Evolutionary conservation across 2,329 filamentous ascomycete species (phyloP), one percentile per base, ranked within the genome.

Genomic region (Diaporthe ilicicola): DNA sequence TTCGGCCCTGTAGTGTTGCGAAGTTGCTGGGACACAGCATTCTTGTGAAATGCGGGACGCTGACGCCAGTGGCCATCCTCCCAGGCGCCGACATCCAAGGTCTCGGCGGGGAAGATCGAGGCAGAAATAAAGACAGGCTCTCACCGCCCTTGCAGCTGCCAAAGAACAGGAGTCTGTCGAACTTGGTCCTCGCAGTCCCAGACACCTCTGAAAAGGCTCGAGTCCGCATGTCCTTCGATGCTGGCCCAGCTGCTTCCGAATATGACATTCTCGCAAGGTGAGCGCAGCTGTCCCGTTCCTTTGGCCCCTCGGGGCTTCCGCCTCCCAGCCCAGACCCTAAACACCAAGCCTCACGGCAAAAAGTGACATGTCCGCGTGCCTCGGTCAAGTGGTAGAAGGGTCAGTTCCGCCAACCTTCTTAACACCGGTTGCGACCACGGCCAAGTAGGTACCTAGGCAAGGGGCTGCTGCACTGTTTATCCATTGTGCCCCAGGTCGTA

Each of bases 211-310:
- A 91, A 75, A 89, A 87, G 74, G 85, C 87, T 75, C 85, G 89
- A 82, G 86, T 90, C 79, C 91, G 92, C 73, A 91, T 94, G 82
- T 95, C 94, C 64, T 91, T 95, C 78, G 94, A 96, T 80, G 90
- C 90, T 70, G 88, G 90, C 66, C 86, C 89, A 72, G 86, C 88
- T 74, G 81, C 82, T 73, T 78, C 81, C 76, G 92, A 93, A 75
- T 89, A 90, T 82, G 93, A 95, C 80, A 85, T 89, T 76, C 84
- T 94, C 81, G 87, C 92, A 82, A 94, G 93, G 93, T 96, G 82
- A 81, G 90, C 84, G 44, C 65, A 46, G 37, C 69, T 24, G 51
- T 29, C 22, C 65, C 61, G 24, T 70, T 56, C 27, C 59, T 61
- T 71, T 72, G 56, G 51, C 65, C 65, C 59, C 70, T 56, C 54